Base-by-base conservation (phyloP, 2,329 filamentous ascomycete species). In the Sclerotinia minor region DNA sequence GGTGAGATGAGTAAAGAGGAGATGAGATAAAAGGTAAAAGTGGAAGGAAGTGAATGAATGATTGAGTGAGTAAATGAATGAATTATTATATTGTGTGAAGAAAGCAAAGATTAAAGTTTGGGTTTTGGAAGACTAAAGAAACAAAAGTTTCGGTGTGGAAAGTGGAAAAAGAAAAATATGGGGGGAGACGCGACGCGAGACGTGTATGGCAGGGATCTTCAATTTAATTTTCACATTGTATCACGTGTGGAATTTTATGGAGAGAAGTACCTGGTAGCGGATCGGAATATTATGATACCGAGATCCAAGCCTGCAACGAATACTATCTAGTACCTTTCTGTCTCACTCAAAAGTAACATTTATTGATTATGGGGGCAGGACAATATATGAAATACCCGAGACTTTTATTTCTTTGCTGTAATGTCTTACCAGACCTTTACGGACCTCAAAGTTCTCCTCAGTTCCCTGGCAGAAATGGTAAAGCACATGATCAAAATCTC, bases 101-200 rank as follows among this genome's bases (percentile, higher is more conserved):
- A 54, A 19, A 32, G 29, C 24, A 21, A 38, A 38, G 35, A 54
- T n/a, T 47, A 24, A 17, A 17, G 38, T 53, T 35, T 21, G 11
- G 53, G 21, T 21, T 52, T 64, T 52, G 49, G 49, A 61, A 64
- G 44, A 15, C 26, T 19, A 47, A 44, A 26, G 35, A 55, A 41
- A 64, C 32, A 26, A 55, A 41, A 58, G 53, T 58, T 55, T 66
- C 54, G 59, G 47, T 63, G 41, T 41, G 38, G 38, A 41, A 41
- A 67, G 38, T 21, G 35, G 49, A n/a, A 64, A 54, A 65, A 65
- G 38, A 61, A 61, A 67, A 53, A 53, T 59, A 53, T 49, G 54
- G 64, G 38, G 38, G 64, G 53, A 66, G 64, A 66, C 64, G 64
- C 64, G 64, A 59, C 55, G 52, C 52, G 54, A 60, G 64, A 66